phyloP scores from a whole-genome alignment of 768 basidiomycete genomes.

The Leccinum obscurum region DNA sequence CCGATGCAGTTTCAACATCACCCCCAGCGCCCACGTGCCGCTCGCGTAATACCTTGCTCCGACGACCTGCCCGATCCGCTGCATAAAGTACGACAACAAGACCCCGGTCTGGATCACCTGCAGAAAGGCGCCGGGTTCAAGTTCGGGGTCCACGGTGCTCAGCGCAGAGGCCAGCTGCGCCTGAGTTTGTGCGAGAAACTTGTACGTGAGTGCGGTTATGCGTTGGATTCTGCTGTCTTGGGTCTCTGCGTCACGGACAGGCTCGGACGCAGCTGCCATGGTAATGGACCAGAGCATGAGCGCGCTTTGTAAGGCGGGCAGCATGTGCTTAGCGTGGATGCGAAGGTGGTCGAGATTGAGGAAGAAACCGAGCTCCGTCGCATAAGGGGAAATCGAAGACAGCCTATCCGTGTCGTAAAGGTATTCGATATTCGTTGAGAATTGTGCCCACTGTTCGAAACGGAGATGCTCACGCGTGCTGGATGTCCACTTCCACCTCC shows the following conservation, averaged over 20 bases:
- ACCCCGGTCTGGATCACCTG: conserved; percentile 63
- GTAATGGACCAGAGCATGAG: conserved; percentile 56
- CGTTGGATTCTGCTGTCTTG: not conserved
- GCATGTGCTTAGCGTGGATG: conserved; percentile 39
- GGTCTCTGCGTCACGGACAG: conserved; percentile 32
- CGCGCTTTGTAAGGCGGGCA: conserved; percentile 48
- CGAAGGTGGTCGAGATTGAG: conserved; percentile 52
- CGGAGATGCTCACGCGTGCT: conserved; percentile 12
- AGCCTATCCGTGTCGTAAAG: conserved; percentile 15
- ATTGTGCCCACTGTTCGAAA: too few relatives aligned
- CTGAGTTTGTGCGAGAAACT: conserved; percentile 49
- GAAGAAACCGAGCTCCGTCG: conserved; percentile 65
- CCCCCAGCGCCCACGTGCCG: conserved; percentile 45
- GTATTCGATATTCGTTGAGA: not conserved
- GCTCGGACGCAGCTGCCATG: conserved; percentile 40
- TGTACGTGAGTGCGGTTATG: not conserved
- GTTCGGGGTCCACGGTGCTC: conserved; percentile 37
- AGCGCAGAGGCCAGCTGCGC: conserved; percentile 45
- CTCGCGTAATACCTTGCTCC: conserved; percentile 61
- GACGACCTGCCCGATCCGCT: conserved; percentile 55
- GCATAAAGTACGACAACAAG: conserved; percentile 66
- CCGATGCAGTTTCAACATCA: conserved; percentile 49
- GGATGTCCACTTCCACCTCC: conserved; percentile 1
- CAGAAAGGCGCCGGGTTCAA: conserved; percentile 41
- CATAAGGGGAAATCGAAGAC: conserved; percentile 51